Conservation (phyloP, 345 rosid species). For the Moringa oleifera region DNA sequence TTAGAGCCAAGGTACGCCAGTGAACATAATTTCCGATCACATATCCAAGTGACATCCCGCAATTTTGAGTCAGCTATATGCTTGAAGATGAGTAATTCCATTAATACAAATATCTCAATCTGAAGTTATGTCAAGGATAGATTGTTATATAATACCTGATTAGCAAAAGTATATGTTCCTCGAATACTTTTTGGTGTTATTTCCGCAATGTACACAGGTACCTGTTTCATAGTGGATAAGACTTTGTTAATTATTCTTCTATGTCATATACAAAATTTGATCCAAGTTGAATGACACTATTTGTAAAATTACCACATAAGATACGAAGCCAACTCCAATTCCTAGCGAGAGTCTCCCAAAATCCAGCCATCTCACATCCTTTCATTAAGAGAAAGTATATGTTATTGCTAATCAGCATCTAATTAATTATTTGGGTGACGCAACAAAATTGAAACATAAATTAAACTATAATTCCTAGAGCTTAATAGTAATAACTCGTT, state of each 20-base stretch:
- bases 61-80: conserved; percentile 26
- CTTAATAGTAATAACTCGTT: no score
- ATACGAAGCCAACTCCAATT: conserved; percentile 32
- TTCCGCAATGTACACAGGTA: conserved; percentile 33
- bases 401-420: not conserved
- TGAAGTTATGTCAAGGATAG: not conserved
- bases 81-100: not conserved
- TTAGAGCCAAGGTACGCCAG: conserved; percentile 27
- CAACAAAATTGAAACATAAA: no score
- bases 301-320: conserved; percentile 33
- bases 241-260: no score
- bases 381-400: not conserved
- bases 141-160: conserved; percentile 17
- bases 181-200: conserved; percentile 26
- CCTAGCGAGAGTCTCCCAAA: conserved; percentile 36
- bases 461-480: no score
- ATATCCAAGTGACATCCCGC: conserved; percentile 21
- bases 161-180: conserved; percentile 21
- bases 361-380: conserved; percentile 33
- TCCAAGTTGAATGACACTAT: no score
- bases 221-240: conserved; percentile 4
- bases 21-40: conserved; percentile 21
- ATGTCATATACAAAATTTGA: no score
- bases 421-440: no score
- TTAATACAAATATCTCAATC: no score